phyloP scores from a whole-genome alignment of 148 eudicot genomes.

The Beta vulgaris region DNA sequence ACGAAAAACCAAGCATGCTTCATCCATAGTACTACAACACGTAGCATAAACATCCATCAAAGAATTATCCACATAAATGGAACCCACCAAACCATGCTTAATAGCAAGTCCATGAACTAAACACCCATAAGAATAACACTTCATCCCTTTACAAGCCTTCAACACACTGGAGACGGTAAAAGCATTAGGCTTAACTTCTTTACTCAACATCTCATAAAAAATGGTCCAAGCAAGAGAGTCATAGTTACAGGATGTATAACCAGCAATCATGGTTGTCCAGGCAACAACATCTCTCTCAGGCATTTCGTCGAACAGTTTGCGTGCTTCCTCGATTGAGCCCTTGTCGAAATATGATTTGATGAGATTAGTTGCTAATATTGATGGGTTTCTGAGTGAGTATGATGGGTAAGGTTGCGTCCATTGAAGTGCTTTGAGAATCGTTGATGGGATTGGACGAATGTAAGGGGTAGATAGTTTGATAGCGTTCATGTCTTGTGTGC shows the following conservation, averaged over 20 bases:
- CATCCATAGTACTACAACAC: conserved; percentile 57
- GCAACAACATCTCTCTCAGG: conserved; percentile 79
- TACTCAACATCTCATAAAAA: conserved; percentile 65
- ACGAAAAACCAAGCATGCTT: conserved; percentile 51
- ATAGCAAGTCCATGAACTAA: conserved; percentile 65
- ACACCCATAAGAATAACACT: conserved; percentile 42
- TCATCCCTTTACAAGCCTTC: conserved; percentile 81
- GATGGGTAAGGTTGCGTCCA: conserved; percentile 40
- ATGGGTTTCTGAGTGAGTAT: conserved; percentile 41
- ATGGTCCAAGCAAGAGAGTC: conserved; percentile 47
- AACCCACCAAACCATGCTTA: conserved; percentile 56
- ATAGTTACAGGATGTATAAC: conserved; percentile 55
- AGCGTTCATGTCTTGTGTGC: conserved; percentile 36
- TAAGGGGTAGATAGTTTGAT: conserved; percentile 32
- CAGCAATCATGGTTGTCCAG: conserved; percentile 89
- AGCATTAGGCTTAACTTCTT: conserved; percentile 50
- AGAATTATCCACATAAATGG: conserved; percentile 59
- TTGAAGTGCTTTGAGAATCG: conserved; percentile 42
- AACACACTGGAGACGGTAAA: conserved; percentile 72
- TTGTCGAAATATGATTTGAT: conserved; percentile 60
- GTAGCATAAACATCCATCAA: conserved; percentile 78
- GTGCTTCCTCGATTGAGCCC: conserved; percentile 59
- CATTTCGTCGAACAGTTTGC: conserved; percentile 86
- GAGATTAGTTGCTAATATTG: conserved; percentile 64
- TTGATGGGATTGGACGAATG: conserved; percentile 45